Percentiles rank a stretch among this genome's conserved stretches.
Evolutionary conservation across 2,329 filamentous ascomycete genomes (phyloP).

Genomic region (Fusarium luffae): DNA sequence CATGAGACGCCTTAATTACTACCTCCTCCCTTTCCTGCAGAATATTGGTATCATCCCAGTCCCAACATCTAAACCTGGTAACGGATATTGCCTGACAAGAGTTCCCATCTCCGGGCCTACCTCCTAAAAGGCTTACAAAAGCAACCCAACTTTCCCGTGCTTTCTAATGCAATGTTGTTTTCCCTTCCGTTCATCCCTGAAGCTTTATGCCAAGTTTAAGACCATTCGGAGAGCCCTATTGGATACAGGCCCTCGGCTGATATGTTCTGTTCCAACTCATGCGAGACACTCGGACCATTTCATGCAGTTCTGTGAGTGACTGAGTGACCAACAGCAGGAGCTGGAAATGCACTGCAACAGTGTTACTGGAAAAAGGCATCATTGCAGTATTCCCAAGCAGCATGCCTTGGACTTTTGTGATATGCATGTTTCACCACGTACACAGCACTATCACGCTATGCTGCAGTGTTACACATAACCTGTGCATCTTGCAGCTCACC

Average conservation of each 20-base stretch:
- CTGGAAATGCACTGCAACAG: not conserved
- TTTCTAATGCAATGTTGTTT: not conserved
- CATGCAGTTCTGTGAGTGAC: conserved; percentile 11
- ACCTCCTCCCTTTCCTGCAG: not conserved
- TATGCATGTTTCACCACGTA: conserved; percentile 41
- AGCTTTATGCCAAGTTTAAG: not conserved
- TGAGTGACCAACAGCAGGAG: not conserved
- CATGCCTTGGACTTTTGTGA: conserved; percentile 17
- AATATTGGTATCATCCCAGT: not conserved
- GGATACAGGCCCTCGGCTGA: conserved; percentile 2
- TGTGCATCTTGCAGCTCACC: not conserved
- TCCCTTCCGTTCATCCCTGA: not conserved
- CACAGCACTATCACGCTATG: conserved; percentile 8
- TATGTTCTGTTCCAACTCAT: conserved; percentile 13
- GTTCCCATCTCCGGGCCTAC: not conserved
- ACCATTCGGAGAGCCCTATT: not conserved
- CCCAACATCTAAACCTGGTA: conserved; percentile 2
- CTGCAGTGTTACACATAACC: conserved; percentile 23
- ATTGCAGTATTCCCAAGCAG: not conserved
- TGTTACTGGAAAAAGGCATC: not conserved
- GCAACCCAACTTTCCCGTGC: not conserved
- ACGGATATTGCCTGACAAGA: conserved; percentile 1
- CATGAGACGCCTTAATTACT: not conserved
- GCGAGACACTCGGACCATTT: conserved; percentile 11
- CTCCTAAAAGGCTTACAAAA: not conserved